These are phyloP conservation scores for Aaosphaeria pasadenensis DNA, from an alignment of 2,329 filamentous ascomycete species.

Conservation along the genomic window DNA sequence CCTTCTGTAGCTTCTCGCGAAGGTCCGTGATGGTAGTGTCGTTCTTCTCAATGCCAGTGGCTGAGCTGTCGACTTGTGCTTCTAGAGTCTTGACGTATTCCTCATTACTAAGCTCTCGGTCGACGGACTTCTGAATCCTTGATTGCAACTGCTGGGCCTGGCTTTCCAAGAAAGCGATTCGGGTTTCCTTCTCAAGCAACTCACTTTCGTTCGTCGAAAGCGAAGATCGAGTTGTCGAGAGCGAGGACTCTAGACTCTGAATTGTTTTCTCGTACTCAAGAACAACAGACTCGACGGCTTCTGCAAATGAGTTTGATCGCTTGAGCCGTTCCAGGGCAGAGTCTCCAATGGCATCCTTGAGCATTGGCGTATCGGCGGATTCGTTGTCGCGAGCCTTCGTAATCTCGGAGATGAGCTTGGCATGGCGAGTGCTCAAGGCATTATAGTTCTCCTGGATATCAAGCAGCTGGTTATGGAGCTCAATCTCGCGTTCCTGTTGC, in stretches of 20 bases:
- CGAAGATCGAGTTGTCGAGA: slow-evolving; percentile 82
- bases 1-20: slow-evolving; percentile 83
- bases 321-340: slow-evolving; percentile 84
- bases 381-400: slow-evolving; percentile 75
- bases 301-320: slow-evolving; percentile 91
- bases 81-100: slow-evolving; percentile 91
- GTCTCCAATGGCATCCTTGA: slow-evolving; percentile 67
- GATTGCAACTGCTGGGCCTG: slow-evolving; percentile 86
- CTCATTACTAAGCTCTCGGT: slow-evolving; percentile 88
- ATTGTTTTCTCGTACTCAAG: slow-evolving; percentile 99
- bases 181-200: slow-evolving; percentile 88
- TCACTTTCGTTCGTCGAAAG: slow-evolving; percentile 81
- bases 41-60: slow-evolving; percentile 89
- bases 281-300: slow-evolving; percentile 93
- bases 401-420: slow-evolving; percentile 92
- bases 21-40: slow-evolving; percentile 80
- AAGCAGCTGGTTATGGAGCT: slow-evolving; percentile 89
- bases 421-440: slow-evolving; percentile 85
- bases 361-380: slow-evolving; percentile 53
- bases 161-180: slow-evolving; percentile 88
- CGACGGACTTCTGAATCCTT: slow-evolving; percentile 87
- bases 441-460: slow-evolving; percentile 95
- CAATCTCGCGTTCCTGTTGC: slow-evolving; percentile 78
- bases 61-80: slow-evolving; percentile 83
- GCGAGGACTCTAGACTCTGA: slow-evolving; percentile 83